phyloP scores from a whole-genome alignment of 352 stramenopile genomes.

The Phytophthora ramorum region DNA sequence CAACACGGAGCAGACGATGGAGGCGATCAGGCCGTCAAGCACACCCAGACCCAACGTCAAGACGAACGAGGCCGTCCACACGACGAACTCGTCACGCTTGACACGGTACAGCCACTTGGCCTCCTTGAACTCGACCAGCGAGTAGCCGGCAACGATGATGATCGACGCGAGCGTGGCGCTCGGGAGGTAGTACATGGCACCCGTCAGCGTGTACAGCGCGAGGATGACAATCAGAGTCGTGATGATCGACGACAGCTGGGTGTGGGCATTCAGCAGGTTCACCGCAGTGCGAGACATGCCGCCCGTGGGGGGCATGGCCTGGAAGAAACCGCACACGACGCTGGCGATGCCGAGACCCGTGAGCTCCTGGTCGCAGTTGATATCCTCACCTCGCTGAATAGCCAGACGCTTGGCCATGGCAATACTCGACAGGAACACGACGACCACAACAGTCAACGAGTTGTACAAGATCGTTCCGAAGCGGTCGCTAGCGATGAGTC shows the following conservation, averaged over 20 bases:
- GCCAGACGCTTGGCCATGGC: conserved; percentile 89
- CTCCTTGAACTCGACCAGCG: conserved; percentile 88
- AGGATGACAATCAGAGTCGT: conserved; percentile 85
- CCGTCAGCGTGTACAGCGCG: conserved; percentile 84
- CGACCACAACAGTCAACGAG: conserved; percentile 74
- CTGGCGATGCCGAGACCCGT: conserved; percentile 87
- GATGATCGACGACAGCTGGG: conserved; percentile 85
- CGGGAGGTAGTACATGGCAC: conserved; percentile 87
- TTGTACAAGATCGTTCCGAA: conserved; percentile 63
- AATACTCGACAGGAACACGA: conserved; percentile 92
- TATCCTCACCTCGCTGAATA: conserved; percentile 69
- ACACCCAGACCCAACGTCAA: conserved; percentile 57
- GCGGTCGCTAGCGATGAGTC: conserved; percentile 46
- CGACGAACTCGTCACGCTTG: conserved; percentile 61
- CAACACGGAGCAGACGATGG: conserved; percentile 61
- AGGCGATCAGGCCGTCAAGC: conserved; percentile 53
- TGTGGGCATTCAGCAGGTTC: conserved; percentile 86
- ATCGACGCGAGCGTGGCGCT: conserved; percentile 82
- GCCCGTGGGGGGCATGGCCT: conserved; percentile 85
- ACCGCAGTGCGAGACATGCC: conserved; percentile 91
- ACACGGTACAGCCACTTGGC: conserved; percentile 82
- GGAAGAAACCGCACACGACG: conserved; percentile 85
- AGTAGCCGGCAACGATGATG: conserved; percentile 91
- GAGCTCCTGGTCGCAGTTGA: conserved; percentile 84
- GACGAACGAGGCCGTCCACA: conserved; percentile 60